These are phyloP conservation scores for Arxiozyma slooffiae DNA, from an alignment of 1,139 yeast genomes.

Conservation along the genomic window DNA sequence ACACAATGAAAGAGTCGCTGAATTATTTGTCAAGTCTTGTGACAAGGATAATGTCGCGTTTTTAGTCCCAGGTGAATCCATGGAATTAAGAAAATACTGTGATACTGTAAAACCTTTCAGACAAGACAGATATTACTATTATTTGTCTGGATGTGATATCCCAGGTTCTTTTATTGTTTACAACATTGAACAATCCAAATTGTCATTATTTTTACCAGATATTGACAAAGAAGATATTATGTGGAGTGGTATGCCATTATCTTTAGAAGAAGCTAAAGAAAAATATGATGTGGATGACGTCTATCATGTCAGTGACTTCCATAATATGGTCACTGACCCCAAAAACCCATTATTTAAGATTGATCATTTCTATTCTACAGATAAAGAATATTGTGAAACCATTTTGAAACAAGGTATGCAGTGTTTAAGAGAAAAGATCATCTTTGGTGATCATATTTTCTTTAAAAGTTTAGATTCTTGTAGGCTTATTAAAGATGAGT, in stretches of 20 bases:
- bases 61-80: conserved; percentile 60
- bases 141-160: conserved; percentile 73
- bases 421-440: conserved; percentile 23
- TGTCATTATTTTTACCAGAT: conserved; percentile 69
- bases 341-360: conserved; percentile 6
- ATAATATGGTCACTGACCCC: neutral
- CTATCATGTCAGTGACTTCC: conserved; percentile 41
- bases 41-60: conserved; percentile 25
- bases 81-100: conserved; percentile 60
- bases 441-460: conserved; percentile 39
- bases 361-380: conserved; percentile 36
- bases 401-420: conserved; percentile 26
- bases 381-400: conserved; percentile 27
- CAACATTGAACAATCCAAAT: conserved; percentile 42
- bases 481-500: conserved; percentile 72
- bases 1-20: conserved; percentile 39
- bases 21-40: conserved; percentile 4
- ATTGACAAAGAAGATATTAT: conserved; percentile 81
- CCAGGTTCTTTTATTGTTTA: conserved; percentile 69
- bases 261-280: conserved; percentile 51
- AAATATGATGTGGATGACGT: conserved; percentile 78
- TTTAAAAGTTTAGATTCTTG: conserved; percentile 79
- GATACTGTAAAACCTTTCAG: conserved; percentile 74
- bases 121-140: conserved; percentile 84
- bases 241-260: conserved; percentile 90